Evolutionary conservation across 257 asterid species (phyloP), one percentile per base, ranked within the genome.

Genomic region (Marsdenia floribunda): DNA sequence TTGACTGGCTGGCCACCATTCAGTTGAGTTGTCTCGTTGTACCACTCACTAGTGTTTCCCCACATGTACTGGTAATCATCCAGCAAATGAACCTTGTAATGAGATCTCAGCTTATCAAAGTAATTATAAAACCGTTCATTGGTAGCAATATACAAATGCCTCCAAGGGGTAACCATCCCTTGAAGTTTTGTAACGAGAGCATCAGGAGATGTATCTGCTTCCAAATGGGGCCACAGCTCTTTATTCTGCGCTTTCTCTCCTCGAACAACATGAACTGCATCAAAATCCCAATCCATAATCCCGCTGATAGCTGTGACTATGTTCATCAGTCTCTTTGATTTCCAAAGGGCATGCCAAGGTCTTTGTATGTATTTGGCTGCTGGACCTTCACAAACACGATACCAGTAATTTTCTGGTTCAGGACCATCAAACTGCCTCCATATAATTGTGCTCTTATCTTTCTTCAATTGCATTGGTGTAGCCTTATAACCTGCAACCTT

Each of bases 241-340:
- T 86, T 92, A 68, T 94, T 87, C 75, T 72, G 86, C 3, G 99
- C 98, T 77, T 94, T 94, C 78, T 85, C 86, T 22, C 99, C 99
- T 54, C 98, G 88, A 52, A 94, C 90, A 26, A 94, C 97, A 58
- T 94, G 99, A 42, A 88, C 96, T 7, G 98, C 96, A 74, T 94
- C 98, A 18, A 82, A 94, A 83, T 94, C 99, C 99, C 99, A 94
- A 76, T 94, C 99, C 99, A 94, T 92, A 70, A 90, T 88, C 78
- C 98, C 99, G 42, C 99, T 94, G 37, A 94, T 94, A 13, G 77
- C 99, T 4, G 99, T 77, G 19, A 94, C 98, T 71, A 95, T 92
- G 67, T 92, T 95, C 97, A 92, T 95, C 29, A 95, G 73, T 71
- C 98, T 80, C 84, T 95, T 95, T 12, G 98, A 92, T 83, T 95